A percentile compares a stretch with the other conserved stretches of the same genome.
These are phyloP conservation scores for Pachysandra terminalis DNA, from an alignment of 164 flowering plant genomes.

Conservation along the genomic window DNA sequence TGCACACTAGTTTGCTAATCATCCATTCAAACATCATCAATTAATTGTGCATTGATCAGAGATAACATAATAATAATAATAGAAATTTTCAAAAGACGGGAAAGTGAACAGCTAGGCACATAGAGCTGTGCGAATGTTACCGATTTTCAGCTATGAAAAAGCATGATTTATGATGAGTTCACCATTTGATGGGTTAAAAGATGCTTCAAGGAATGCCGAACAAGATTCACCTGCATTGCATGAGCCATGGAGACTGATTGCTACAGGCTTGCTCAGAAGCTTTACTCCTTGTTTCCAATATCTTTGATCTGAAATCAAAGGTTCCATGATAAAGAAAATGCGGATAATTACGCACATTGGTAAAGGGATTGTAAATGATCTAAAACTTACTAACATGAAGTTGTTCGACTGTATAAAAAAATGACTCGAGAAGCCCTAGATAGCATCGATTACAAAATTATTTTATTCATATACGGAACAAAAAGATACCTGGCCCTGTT, in stretches of 20 bases:
- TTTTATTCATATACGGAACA: not conserved
- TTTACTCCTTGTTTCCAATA: conserved; percentile 93
- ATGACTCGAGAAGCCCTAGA: not conserved
- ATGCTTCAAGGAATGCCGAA: conserved; percentile 44
- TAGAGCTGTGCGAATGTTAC: not conserved
- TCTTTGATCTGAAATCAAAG: conserved; percentile 58
- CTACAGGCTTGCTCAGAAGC: conserved; percentile 60
- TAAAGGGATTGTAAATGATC: not conserved
- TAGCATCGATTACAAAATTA: too few species aligned
- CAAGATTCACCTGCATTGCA: conserved; percentile 12
- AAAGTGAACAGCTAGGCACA: too few species aligned
- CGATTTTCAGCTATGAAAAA: conserved; percentile 15
- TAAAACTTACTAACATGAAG: too few species aligned
- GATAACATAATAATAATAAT: too few species aligned
- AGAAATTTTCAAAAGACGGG: too few species aligned
- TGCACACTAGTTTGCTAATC: too few species aligned
- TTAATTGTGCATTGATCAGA: too few species aligned
- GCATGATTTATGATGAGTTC: conserved; percentile 41
- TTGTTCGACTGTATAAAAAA: too few species aligned
- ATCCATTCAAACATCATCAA: too few species aligned
- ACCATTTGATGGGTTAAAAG: conserved; percentile 61
- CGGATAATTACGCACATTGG: not conserved
- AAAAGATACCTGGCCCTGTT: conserved; percentile 74
- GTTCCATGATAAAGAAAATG: too few species aligned
- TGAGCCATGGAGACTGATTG: conserved; percentile 26